Conservation (phyloP, 306 rosid species). For the Rosa persica region DNA sequence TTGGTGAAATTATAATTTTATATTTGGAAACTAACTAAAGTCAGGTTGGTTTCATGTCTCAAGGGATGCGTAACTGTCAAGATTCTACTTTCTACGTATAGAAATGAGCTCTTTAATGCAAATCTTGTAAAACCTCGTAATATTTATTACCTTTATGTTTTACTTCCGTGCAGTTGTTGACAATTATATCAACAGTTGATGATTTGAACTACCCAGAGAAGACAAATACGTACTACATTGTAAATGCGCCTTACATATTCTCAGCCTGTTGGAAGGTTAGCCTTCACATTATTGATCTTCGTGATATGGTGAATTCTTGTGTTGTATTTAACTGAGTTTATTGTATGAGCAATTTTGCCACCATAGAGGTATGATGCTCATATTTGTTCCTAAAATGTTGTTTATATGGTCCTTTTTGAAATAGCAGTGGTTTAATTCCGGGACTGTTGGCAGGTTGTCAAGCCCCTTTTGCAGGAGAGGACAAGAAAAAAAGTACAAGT, state of each 20-base stretch:
- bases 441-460: constrained; percentile 66
- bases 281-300: constrained; percentile 22
- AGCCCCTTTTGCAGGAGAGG: constrained; percentile 96
- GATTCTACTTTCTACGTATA: not conserved
- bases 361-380: not conserved
- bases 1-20: not conserved
- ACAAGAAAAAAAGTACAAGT: constrained; percentile 87
- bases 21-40: not conserved
- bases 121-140: not conserved
- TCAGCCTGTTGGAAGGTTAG: constrained; percentile 96
- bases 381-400: not conserved
- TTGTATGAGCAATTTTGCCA: not conserved
- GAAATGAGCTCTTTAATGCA: not conserved
- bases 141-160: constrained; percentile 24
- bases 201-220: constrained; percentile 97
- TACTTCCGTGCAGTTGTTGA: constrained; percentile 60
- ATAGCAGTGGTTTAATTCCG: constrained; percentile 15
- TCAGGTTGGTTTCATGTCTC: not conserved
- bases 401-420: not conserved
- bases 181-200: constrained; percentile 81
- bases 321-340: constrained; percentile 12
- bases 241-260: constrained; percentile 82
- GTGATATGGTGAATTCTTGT: constrained; percentile 11
- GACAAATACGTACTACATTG: constrained; percentile 84
- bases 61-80: not conserved